Conservation (phyloP, 495 filamentous ascomycete genomes). For the Lasiosphaeris hirsuta region DNA sequence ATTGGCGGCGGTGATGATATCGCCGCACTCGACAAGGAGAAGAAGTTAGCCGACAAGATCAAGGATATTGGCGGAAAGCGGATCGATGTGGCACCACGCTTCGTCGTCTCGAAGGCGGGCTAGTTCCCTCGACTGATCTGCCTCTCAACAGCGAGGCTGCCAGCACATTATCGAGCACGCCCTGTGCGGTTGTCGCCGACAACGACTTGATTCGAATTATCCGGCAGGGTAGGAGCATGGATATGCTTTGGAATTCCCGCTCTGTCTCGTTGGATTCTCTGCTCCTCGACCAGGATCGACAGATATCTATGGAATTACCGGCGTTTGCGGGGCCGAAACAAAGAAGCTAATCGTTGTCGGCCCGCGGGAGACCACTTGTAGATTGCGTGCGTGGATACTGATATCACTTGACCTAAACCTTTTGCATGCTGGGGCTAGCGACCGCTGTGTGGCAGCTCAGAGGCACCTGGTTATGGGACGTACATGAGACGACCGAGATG, state of each 20-base stretch:
- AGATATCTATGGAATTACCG: neutral
- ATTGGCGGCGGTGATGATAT: conserved; percentile 92
- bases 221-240: neutral
- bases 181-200: neutral
- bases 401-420: neutral
- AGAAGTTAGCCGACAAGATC: conserved; percentile 67
- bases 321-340: neutral
- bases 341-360: too few species aligned
- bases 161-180: neutral
- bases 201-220: neutral
- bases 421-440: neutral
- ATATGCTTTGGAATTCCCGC: neutral
- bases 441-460: neutral
- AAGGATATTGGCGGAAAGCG: conserved; percentile 67
- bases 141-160: neutral
- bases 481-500: neutral
- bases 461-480: neutral
- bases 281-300: too few species aligned
- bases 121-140: conserved; percentile 6
- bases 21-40: conserved; percentile 64
- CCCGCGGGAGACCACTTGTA: neutral
- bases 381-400: neutral
- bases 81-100: conserved; percentile 49
- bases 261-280: too few species aligned
- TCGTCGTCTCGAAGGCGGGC: conserved; percentile 16